Evolutionary conservation across 495 filamentous ascomycete species (phyloP), one percentile per base, ranked within the genome.

Genomic region (Penicillium roqueforti): DNA sequence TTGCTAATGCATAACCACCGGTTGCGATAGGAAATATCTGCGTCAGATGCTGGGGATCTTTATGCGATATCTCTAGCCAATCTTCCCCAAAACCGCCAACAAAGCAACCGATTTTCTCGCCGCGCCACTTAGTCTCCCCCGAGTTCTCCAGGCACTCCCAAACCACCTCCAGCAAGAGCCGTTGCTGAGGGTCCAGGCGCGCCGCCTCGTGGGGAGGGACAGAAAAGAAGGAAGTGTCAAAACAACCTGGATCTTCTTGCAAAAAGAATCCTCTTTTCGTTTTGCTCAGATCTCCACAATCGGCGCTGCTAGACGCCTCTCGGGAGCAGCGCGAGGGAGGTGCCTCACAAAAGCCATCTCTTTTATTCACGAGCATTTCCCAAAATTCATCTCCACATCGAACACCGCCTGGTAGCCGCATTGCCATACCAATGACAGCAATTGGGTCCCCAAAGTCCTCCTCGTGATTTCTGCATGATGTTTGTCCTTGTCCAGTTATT

Each of bases 151-250:
- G 32, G 23, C 61, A 62, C 34, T 76, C 72, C 20, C 50, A 60
- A 0, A 74, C 63, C 1, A 76, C 71, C 53, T 87, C 82, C 0
- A 86, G 67, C 0, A 87, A 60, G 10, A 77, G 63, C 0, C 83
- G 59, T 51, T 85, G 81, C 29, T 83, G 77, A 1, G 84, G 84
- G 53, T 86, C 83, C 66, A 83, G 72, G 2, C 53, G 53, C 53
- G 74, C 76, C 5, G 73, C 74, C 47, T 84, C 80, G 0, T 23
- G 46, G 11, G 59, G 53, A 3, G 62, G 67, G 49, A 81, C 69
- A 0, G 58, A 57, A 49, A 83, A 77, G 48, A 63, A 57, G 0
- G 42, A 38, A 2, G 57, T 11, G 36, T 78, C 74, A n/a, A 76
- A 60, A 7, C 54, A 26, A 2, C 19, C 45, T 4, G 62, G 41